Conservation (phyloP, 2,329 filamentous ascomycete genomes). For the Colletotrichum somersetense region DNA sequence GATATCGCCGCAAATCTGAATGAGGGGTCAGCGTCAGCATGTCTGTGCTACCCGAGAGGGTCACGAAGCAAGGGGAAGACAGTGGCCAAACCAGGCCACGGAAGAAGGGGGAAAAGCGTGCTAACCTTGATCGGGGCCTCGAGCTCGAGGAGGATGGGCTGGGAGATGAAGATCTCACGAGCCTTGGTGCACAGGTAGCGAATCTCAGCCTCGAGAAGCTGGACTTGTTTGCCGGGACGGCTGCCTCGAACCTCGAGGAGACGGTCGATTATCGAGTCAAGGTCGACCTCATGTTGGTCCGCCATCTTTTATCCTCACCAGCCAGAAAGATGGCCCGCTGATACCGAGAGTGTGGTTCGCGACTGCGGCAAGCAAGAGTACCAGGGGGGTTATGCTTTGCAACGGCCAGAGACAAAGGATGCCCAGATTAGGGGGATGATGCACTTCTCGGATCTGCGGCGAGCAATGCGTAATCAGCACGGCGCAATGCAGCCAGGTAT, state of each 20-base stretch:
- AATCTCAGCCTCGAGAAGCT: slow-evolving; percentile 96
- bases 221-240: slow-evolving; percentile 97
- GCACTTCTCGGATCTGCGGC: slow-evolving; percentile 43
- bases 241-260: slow-evolving; percentile 97
- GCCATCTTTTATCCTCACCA: slow-evolving; percentile 66
- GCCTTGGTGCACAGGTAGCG: slow-evolving; percentile 98
- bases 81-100: slow-evolving; percentile 37
- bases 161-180: slow-evolving; percentile 98
- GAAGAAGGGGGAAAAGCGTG: slow-evolving; percentile 13
- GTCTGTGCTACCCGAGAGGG: slow-evolving; percentile 9
- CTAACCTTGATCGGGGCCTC: slow-evolving; percentile 98
- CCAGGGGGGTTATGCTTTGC: slow-evolving; percentile 22
- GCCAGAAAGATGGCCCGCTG: slow-evolving; percentile 58
- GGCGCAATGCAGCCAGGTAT: slow-evolving; percentile 5
- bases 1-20: slow-evolving; percentile 97
- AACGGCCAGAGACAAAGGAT: slow-evolving; percentile 39
- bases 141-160: slow-evolving; percentile 96
- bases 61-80: slow-evolving; percentile 11
- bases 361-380: slow-evolving; percentile 34
- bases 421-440: slow-evolving; percentile 42
- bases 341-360: slow-evolving; percentile 45
- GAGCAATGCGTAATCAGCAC: slow-evolving; percentile 22
- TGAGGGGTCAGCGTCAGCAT: slow-evolving; percentile 42
- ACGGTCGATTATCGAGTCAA: slow-evolving; percentile 99
- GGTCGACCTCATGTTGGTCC: slow-evolving; percentile 88